Base-by-base conservation (phyloP, 192 early-diverging fungal species). In the Chytriomyces hyalinus region DNA sequence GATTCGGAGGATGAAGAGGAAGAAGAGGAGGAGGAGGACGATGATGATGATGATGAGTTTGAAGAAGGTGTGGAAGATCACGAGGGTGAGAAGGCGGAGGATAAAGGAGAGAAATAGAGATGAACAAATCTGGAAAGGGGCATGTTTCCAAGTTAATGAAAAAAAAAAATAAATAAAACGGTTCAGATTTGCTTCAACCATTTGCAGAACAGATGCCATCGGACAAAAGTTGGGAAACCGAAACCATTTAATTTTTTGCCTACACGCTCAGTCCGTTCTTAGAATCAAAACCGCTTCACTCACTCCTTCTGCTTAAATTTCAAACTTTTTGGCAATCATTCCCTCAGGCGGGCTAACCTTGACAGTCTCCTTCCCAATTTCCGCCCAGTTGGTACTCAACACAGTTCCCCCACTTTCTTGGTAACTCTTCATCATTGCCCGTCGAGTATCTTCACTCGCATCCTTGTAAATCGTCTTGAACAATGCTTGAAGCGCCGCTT, bases 351-450 rank as follows among this genome's bases (percentile, higher is more conserved):
- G 95, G 71, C 92, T 89, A 13, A 92, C 91, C 84, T 97, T 94
- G 13, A 97, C 96, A 10, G 84, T 82, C 65, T 89, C 90, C 83
- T 93, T 91, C 36, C 89, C 87, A 51, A 99, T 95, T 83, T 96
- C 94, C 45, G 84, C 86, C 97, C 97, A 99, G 81, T 99, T 97
- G 45, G 97, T 99, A 67, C 91, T 93, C 48, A 99, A 86, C 64
- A 90, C 90, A 0, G 98, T 99, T 28, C 98, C 98, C 67, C 94
- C 95, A 82, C 92, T 94, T 81, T 99, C 98, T 5, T 92, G 87
- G 81, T 94, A 99, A 80, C 93, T 94, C 87, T 99, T 99, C 89
- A 97, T 92, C 98, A 99, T 98, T 0, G 98, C 97, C 20, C 93
- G 86, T 65, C 87, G 87, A 7, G 93, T 92, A 61, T 99, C 93